Conservation (phyloP, 352 stramenopile genomes). For the Phytophthora cajani region DNA sequence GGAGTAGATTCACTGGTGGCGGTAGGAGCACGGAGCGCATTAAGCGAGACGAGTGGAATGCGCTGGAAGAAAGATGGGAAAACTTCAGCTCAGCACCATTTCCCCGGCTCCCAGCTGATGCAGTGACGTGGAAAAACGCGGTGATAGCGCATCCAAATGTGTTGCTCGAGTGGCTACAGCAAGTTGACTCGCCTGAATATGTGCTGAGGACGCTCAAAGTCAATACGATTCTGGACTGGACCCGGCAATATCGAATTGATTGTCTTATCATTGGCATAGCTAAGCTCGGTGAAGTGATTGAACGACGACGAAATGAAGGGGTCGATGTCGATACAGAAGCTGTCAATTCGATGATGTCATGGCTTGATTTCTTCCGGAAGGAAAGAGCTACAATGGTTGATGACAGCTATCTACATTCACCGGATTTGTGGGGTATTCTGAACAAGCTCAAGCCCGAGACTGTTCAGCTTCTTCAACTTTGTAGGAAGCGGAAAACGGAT, state of each 20-base stretch:
- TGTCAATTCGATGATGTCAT: not conserved
- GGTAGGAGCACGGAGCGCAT: too few species aligned
- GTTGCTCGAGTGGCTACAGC: conserved; percentile 2
- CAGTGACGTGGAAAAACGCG: not conserved
- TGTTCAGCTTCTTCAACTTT: not conserved
- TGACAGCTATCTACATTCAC: conserved; percentile 4
- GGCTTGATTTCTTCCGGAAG: conserved; percentile 1
- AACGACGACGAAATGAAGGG: not conserved
- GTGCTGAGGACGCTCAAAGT: not conserved
- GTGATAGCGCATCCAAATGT: not conserved
- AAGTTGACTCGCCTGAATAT: conserved; percentile 6
- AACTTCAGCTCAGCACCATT: not conserved
- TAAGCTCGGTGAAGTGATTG: not conserved
- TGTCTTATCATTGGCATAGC: not conserved
- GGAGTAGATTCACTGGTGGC: too few species aligned
- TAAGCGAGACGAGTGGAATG: conserved; percentile 1
- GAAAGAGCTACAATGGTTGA: not conserved
- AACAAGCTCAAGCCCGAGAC: not conserved
- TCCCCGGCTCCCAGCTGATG: not conserved
- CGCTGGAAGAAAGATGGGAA: not conserved
- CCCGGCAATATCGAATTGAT: not conserved
- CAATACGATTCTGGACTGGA: not conserved
- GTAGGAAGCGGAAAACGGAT: not conserved
- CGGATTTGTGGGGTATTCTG: not conserved
- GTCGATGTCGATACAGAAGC: not conserved